Conservation (phyloP, 2,329 filamentous ascomycete genomes). For the Trichoderma sp. region DNA sequence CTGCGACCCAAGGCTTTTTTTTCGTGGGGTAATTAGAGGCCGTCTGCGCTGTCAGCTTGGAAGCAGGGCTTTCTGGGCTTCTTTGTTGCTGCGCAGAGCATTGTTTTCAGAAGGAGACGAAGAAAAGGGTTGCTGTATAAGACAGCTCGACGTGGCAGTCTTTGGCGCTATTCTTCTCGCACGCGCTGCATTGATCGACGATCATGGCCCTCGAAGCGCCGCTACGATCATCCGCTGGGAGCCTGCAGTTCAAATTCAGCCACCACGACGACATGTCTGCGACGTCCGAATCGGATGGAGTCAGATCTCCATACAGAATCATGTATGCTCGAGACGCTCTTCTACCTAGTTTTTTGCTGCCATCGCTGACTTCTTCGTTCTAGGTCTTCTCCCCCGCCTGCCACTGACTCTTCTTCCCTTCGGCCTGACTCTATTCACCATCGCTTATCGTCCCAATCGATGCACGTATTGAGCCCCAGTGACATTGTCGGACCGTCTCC, state of each 20-base stretch:
- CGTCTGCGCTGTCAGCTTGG: slow-evolving; percentile 28
- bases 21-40: slow-evolving; percentile 30
- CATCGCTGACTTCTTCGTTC: slow-evolving; percentile 5
- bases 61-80: slow-evolving; percentile 24
- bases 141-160: not conserved
- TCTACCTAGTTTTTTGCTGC: not conserved
- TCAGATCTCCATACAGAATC: slow-evolving; percentile 52
- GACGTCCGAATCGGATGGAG: slow-evolving; percentile 54
- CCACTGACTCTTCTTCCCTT: slow-evolving; percentile 50
- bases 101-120: not conserved
- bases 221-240: slow-evolving; percentile 63
- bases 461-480: slow-evolving; percentile 63
- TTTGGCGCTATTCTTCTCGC: not conserved
- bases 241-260: slow-evolving; percentile 41
- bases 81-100: slow-evolving; percentile 8
- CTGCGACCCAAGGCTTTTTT: slow-evolving; percentile 20
- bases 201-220: slow-evolving; percentile 52
- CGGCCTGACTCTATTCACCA: slow-evolving; percentile 53
- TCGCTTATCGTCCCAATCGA: slow-evolving; percentile 51
- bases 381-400: slow-evolving; percentile 42
- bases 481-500: slow-evolving; percentile 79
- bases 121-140: not conserved
- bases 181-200: slow-evolving; percentile 20
- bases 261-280: slow-evolving; percentile 56
- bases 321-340: slow-evolving; percentile 47